Evolutionary conservation across 768 basidiomycete genomes (phyloP), one percentile per base, ranked within the genome.

Genomic region (Lepiota venenata): DNA sequence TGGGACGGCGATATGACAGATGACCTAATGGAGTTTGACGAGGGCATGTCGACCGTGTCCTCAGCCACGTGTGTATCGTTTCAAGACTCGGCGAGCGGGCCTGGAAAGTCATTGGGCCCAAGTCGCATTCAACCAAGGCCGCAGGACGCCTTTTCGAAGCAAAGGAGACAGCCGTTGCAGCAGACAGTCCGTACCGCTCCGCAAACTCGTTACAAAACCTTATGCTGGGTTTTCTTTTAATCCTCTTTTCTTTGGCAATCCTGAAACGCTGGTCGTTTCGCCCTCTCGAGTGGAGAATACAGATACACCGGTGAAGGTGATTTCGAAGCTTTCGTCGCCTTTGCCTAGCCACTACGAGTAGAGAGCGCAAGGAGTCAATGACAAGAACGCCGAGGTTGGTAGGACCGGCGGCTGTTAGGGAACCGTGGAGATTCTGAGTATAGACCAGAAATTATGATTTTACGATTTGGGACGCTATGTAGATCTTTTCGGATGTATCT

Each of bases 141-240:
- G 20, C 14, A 10, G 39, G 21, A 47, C 25, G 15, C 22, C 14
- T 29, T 18, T 15, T 14, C 50, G 32, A 21, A 25, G 35, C 37
- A 42, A 29, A 45, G 36, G 46, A 36, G 21, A 18, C 38, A 37
- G 22, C n/a, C 40, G 15, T 21, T 27, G 15, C n/a, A n/a, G 47
- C 18, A 20, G 50, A 52, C 48, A 56, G 4, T 43, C 59, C 16
- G 42, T 44, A 5, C 60, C 61, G 5, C 52, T 47, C 6, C 58
- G 60, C 32, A 65, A 57, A 50, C 50, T 67, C 42, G 66, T 68
- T n/a, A 55, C 63, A 10, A 61, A 61, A 3, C 59, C 64, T 5
- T 70, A 68, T 44, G 69, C 59, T 35, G 70, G 71, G 0, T 73
- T 73, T 53, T 73, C 71, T 2, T 73, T 73, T 50, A 73, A 73